Conservation (phyloP, 306 rosid species). For the Fragaria ananassa region DNA sequence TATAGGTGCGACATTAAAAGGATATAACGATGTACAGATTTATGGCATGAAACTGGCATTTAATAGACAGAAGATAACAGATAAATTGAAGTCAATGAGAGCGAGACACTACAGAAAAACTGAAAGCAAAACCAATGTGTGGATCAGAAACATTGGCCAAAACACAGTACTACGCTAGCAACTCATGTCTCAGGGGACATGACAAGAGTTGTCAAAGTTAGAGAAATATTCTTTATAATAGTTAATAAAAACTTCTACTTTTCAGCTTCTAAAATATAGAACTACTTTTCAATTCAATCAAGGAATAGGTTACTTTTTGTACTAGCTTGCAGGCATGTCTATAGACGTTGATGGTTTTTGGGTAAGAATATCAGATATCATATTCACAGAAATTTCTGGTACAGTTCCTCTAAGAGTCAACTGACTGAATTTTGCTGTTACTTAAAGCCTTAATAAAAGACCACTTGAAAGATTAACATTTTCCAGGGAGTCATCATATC, state of each 20-base stretch:
- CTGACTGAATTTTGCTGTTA: neutral
- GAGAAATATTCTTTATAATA: neutral
- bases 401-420: neutral
- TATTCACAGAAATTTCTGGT: neutral
- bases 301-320: neutral
- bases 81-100: neutral
- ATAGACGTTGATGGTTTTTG: neutral
- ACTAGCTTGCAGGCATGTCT: neutral
- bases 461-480: neutral
- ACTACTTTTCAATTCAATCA: neutral
- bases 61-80: neutral
- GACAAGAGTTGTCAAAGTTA: neutral
- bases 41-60: neutral
- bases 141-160: neutral
- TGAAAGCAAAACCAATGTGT: neutral
- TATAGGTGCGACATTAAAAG: slow-evolving; percentile 5
- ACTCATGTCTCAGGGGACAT: neutral
- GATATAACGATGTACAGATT: slow-evolving; percentile 7
- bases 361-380: neutral
- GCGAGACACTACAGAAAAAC: neutral
- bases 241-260: neutral
- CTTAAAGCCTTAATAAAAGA: neutral
- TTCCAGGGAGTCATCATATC: slow-evolving; percentile 15
- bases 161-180: neutral
- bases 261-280: neutral